Evolutionary conservation across 441 rosid genomes (phyloP).

Genomic region (Sinapis alba): DNA sequence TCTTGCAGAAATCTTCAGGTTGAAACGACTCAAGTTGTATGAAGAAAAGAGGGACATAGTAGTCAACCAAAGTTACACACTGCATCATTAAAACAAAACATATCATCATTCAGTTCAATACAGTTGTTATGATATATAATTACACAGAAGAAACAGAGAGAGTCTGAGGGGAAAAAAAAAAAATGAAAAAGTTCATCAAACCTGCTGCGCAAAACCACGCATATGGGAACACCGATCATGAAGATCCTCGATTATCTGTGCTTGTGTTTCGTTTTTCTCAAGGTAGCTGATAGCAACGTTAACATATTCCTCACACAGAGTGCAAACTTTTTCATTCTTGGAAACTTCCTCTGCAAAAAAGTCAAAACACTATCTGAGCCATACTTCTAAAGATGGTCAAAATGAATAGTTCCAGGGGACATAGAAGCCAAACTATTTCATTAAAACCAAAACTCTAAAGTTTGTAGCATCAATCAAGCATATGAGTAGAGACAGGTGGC

Average conservation of each 20-base stretch:
- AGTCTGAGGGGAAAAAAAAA: not conserved
- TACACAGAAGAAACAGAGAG: not conserved
- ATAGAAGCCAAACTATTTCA: conserved; percentile 2
- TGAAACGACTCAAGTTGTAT: not conserved
- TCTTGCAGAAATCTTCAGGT: not conserved
- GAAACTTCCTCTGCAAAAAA: conserved; percentile 37
- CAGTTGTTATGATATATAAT: no score
- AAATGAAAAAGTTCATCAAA: conserved; percentile 24
- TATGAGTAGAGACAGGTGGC: no score
- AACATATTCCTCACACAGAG: conserved; percentile 80
- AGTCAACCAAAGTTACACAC: not conserved
- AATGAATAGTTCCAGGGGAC: not conserved
- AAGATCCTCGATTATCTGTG: conserved; percentile 57
- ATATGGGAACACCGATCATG: conserved; percentile 61
- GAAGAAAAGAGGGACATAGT: not conserved
- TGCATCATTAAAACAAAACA: not conserved
- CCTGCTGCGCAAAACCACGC: conserved; percentile 64
- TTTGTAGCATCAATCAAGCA: conserved; percentile 12
- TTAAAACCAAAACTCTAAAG: not conserved
- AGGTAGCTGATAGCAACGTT: conserved; percentile 66
- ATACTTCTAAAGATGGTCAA: not conserved
- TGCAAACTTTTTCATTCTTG: conserved; percentile 57
- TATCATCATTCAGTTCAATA: not conserved
- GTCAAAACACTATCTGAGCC: not conserved
- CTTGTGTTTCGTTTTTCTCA: conserved; percentile 68